These are phyloP conservation scores for Saccharomycopsis sp. DNA, from an alignment of 805 yeast species.

Conservation along the genomic window DNA sequence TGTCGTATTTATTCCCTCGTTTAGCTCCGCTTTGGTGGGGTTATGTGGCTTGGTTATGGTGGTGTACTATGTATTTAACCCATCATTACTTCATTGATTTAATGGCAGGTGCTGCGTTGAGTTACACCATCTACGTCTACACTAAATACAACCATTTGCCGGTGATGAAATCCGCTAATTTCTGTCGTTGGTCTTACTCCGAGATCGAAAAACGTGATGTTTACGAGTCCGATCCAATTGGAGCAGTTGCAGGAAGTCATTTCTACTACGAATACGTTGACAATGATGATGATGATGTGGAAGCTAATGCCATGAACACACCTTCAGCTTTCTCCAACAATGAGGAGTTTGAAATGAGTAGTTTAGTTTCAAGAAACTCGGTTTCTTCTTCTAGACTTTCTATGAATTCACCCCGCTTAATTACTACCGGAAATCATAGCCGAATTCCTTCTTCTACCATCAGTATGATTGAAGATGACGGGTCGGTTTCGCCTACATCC, in stretches of 20 bases:
- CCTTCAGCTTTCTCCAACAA: constrained; percentile 1
- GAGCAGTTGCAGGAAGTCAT: not conserved
- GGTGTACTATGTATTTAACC: constrained; percentile 96
- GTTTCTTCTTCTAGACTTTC: constrained; percentile 7
- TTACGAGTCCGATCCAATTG: constrained; percentile 16
- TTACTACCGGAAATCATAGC: not conserved
- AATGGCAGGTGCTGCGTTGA: constrained; percentile 83
- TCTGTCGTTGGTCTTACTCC: constrained; percentile 67
- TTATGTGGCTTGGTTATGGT: constrained; percentile 94
- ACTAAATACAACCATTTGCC: constrained; percentile 70
- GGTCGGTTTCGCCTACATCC: not conserved
- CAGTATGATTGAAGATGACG: not conserved
- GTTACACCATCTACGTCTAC: constrained; percentile 47
- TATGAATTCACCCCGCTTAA: not conserved
- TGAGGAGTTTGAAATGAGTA: constrained; percentile 19
- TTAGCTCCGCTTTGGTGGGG: constrained; percentile 56
- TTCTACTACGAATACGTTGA: constrained; percentile 8
- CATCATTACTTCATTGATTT: constrained; percentile 96
- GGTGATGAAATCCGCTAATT: constrained; percentile 39
- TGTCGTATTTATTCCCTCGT: constrained; percentile 75
- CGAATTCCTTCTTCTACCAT: not conserved
- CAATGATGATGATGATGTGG: constrained; percentile 14
- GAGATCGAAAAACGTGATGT: constrained; percentile 28
- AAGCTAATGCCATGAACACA: constrained; percentile 3
- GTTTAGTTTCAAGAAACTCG: constrained; percentile 15